Evolutionary conservation across 2,329 filamentous ascomycete genomes (phyloP).

Genomic region (Diaporthe aspalathi): DNA sequence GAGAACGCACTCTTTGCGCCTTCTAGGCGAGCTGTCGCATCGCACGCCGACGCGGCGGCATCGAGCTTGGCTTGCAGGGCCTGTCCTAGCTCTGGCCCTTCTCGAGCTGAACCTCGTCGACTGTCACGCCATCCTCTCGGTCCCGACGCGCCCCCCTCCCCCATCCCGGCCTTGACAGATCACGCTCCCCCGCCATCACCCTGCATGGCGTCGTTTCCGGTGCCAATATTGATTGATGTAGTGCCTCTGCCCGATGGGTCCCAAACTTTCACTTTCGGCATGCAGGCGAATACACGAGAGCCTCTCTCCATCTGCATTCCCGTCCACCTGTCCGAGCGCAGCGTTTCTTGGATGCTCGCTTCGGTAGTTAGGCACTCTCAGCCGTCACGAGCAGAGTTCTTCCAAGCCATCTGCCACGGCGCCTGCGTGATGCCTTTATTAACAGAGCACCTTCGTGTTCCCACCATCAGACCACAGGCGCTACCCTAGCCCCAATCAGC

Average conservation of each 20-base stretch:
- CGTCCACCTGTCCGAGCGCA: neutral
- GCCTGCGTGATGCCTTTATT: neutral
- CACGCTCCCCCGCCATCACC: slow-evolving; percentile 24
- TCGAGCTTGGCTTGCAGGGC: slow-evolving; percentile 20
- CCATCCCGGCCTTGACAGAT: slow-evolving; percentile 1
- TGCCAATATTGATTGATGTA: slow-evolving; percentile 28
- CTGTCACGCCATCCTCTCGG: neutral
- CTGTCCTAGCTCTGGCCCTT: neutral
- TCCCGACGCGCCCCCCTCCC: no score
- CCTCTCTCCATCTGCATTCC: neutral
- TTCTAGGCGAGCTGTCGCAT: slow-evolving; percentile 8
- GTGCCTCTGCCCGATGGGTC: slow-evolving; percentile 5
- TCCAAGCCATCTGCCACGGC: neutral
- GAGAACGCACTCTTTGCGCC: neutral
- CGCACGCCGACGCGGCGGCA: neutral
- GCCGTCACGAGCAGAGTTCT: neutral
- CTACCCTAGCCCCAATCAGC: slow-evolving; percentile 10
- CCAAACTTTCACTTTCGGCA: neutral
- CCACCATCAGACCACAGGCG: neutral
- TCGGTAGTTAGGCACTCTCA: neutral
- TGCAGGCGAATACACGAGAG: slow-evolving; percentile 13
- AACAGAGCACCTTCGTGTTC: neutral
- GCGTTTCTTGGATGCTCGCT: neutral
- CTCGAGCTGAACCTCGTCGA: slow-evolving; percentile 5
- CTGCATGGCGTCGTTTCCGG: slow-evolving; percentile 24